Evolutionary conservation across 176 grass and related monocot species (phyloP).

Genomic region (Tillandsia leiboldiana): DNA sequence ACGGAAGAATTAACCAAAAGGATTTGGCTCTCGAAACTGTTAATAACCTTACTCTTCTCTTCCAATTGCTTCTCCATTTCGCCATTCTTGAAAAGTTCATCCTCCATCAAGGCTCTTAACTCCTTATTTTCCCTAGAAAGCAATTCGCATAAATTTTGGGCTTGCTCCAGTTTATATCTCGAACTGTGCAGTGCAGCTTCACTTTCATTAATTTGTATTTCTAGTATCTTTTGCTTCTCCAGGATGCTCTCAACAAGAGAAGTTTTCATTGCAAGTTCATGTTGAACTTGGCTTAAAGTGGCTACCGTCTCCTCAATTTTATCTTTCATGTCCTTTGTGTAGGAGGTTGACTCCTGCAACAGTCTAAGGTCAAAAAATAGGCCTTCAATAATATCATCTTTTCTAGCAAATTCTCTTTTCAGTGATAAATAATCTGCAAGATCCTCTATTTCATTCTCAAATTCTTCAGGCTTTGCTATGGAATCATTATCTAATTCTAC

Average conservation of each 20-base stretch:
- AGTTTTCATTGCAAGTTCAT: conserved; percentile 49
- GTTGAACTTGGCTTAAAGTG: conserved; percentile 41
- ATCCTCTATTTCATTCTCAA: conserved; percentile 8
- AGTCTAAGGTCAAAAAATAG: conserved; percentile 72
- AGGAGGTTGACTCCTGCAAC: conserved; percentile 64
- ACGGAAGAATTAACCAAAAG: conserved; percentile 46
- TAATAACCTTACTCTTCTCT: conserved; percentile 56
- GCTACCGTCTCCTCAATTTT: conserved; percentile 32
- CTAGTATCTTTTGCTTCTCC: conserved; percentile 38
- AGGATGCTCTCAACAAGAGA: conserved; percentile 35
- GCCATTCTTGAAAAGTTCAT: conserved; percentile 38
- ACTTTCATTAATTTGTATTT: conserved; percentile 47
- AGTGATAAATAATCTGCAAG: conserved; percentile 31
- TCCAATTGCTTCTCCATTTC: conserved; percentile 40
- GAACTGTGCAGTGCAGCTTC: conserved; percentile 24
- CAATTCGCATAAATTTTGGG: conserved; percentile 27
- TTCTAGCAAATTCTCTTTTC: conserved; percentile 54
- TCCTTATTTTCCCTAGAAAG: conserved; percentile 54
- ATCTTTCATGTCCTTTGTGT: conserved; percentile 55
- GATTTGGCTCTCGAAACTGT: conserved; percentile 60
- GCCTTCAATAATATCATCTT: conserved; percentile 59
- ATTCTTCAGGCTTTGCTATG: conserved; percentile 1
- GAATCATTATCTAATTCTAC: conserved; percentile 3
- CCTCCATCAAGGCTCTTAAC: conserved; percentile 48
- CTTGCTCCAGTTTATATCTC: conserved; percentile 59